Percentiles rank a stretch among this genome's conserved stretches.
Conservation (phyloP, 805 yeast genomes). For the Candida argentea region DNA sequence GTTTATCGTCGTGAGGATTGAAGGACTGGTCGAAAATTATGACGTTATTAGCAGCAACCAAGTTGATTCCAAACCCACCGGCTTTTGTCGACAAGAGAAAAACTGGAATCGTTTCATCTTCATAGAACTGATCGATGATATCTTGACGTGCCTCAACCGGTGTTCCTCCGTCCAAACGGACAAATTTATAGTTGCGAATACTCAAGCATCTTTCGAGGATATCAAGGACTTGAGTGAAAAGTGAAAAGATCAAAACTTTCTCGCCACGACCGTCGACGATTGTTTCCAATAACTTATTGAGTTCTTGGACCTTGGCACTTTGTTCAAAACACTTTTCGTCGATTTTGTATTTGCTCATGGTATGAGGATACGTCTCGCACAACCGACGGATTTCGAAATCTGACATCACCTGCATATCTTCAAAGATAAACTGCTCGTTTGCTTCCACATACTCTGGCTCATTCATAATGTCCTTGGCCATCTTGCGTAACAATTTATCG, state of each 20-base stretch:
- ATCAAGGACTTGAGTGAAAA: constrained; percentile 88
- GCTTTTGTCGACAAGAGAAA: constrained; percentile 90
- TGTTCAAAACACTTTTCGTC: constrained; percentile 44
- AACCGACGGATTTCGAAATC: constrained; percentile 78
- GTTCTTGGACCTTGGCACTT: constrained; percentile 64
- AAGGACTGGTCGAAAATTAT: constrained; percentile 88
- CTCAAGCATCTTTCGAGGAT: constrained; percentile 71
- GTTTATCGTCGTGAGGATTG: constrained; percentile 97
- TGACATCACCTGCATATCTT: constrained; percentile 92
- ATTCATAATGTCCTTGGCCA: constrained; percentile 72
- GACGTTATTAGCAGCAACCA: constrained; percentile 91
- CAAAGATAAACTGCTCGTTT: constrained; percentile 64
- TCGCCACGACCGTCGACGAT: constrained; percentile 48
- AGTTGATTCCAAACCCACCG: constrained; percentile 97
- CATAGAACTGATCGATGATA: constrained; percentile 79
- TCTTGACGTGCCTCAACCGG: constrained; percentile 90
- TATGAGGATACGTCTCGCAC: constrained; percentile 63
- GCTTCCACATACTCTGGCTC: constrained; percentile 79
- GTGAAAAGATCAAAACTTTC: constrained; percentile 75
- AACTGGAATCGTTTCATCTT: constrained; percentile 71
- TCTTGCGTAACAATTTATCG: constrained; percentile 43
- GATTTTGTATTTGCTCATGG: constrained; percentile 45
- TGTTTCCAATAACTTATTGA: constrained; percentile 47
- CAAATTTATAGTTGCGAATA: constrained; percentile 52
- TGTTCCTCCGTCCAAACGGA: constrained; percentile 89